phyloP scores from a whole-genome alignment of 2,329 filamentous ascomycete genomes.

The Massarina eburnea region DNA sequence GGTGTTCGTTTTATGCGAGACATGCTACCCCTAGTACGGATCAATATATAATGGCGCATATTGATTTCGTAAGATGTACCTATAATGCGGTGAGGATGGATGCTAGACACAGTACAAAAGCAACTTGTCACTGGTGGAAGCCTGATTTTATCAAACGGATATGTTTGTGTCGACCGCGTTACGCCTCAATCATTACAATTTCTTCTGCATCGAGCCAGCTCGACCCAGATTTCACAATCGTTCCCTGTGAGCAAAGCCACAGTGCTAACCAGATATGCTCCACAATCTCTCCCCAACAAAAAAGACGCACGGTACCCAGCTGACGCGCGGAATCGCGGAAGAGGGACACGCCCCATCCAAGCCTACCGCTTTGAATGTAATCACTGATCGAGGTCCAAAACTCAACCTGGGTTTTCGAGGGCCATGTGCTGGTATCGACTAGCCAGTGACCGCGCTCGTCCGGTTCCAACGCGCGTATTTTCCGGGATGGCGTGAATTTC shows the following conservation, averaged over 20 bases:
- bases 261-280: slow-evolving; percentile 74
- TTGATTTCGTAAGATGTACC: no score
- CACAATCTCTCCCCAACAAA: slow-evolving; percentile 75
- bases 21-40: background rate
- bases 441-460: slow-evolving; percentile 81
- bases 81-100: background rate
- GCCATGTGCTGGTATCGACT: slow-evolving; percentile 62
- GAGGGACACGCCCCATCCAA: slow-evolving; percentile 69
- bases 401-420: slow-evolving; percentile 47
- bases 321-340: slow-evolving; percentile 35
- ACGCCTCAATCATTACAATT: slow-evolving; percentile 56
- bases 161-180: slow-evolving; percentile 10
- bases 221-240: slow-evolving; percentile 59
- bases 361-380: slow-evolving; percentile 59
- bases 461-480: slow-evolving; percentile 53
- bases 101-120: background rate
- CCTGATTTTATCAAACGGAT: background rate
- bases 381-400: slow-evolving; percentile 66
- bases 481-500: slow-evolving; percentile 36
- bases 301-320: slow-evolving; percentile 60
- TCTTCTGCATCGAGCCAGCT: slow-evolving; percentile 69
- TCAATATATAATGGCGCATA: background rate
- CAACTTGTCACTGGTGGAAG: background rate
- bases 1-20: slow-evolving; percentile 7
- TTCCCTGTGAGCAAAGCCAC: slow-evolving; percentile 69